These are phyloP conservation scores for Ustilago cynodontis DNA, from an alignment of 1,284 basidiomycete species.

Conservation along the genomic window DNA sequence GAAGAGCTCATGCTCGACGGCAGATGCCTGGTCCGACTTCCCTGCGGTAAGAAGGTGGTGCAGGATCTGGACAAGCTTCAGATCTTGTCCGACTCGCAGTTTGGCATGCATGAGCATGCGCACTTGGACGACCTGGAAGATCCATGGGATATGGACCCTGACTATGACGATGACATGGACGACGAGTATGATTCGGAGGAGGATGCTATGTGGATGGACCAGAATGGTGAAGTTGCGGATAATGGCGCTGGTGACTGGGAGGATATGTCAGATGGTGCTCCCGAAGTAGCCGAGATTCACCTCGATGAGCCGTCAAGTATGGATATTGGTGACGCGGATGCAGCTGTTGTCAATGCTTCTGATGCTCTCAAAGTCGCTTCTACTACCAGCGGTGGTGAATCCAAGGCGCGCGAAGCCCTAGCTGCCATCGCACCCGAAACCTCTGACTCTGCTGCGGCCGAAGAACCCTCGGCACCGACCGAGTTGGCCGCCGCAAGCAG, in stretches of 20 bases:
- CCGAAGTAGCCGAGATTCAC: conserved; percentile 43
- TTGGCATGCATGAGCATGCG: conserved; percentile 49
- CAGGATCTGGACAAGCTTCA: conserved; percentile 54
- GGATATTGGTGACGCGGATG: background rate
- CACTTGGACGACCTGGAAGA: conserved; percentile 27
- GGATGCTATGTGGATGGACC: conserved; percentile 53
- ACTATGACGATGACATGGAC: conserved; percentile 31
- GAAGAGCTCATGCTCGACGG: conserved; percentile 71
- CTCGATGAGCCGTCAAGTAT: conserved; percentile 13
- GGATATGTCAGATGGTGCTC: conserved; percentile 48
- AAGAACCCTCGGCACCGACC: conserved; percentile 22
- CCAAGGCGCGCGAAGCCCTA: conserved; percentile 5
- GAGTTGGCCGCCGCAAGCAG: conserved; percentile 25
- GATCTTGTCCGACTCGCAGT: conserved; percentile 46
- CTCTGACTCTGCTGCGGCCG: background rate
- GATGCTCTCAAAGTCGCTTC: background rate
- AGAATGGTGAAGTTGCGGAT: conserved; percentile 57
- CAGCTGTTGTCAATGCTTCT: conserved; percentile 12
- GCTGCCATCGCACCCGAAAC: conserved; percentile 13
- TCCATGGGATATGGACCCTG: conserved; percentile 26
- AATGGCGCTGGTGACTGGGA: conserved; percentile 57
- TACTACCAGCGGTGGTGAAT: background rate
- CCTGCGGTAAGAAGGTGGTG: conserved; percentile 61
- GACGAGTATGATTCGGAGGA: conserved; percentile 24
- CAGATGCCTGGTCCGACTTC: conserved; percentile 67